These are phyloP conservation scores for Parachaetomium inaequale DNA, from an alignment of 495 filamentous ascomycete species.

Conservation along the genomic window DNA sequence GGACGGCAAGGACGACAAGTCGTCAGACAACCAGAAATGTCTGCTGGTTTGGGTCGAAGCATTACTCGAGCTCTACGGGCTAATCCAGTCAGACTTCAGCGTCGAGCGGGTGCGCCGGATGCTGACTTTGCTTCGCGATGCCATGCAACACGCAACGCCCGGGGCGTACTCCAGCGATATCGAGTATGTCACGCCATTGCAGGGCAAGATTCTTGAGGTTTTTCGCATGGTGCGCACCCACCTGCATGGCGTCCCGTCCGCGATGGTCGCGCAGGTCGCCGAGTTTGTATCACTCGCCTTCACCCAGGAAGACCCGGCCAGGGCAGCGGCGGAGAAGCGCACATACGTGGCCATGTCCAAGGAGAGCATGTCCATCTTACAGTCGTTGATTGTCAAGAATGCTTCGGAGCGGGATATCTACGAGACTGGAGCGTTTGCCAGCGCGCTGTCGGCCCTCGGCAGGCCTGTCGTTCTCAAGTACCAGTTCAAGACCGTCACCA, in stretches of 20 bases:
- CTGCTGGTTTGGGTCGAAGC: slow-evolving; percentile 73
- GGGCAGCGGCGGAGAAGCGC: slow-evolving; percentile 46
- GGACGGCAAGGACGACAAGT: slow-evolving; percentile 42
- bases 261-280: slow-evolving; percentile 63
- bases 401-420: slow-evolving; percentile 64
- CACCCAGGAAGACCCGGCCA: slow-evolving; percentile 31
- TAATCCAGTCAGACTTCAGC: slow-evolving; percentile 64
- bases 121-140: slow-evolving; percentile 57
- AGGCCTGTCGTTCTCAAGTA: slow-evolving; percentile 74
- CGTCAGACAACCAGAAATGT: slow-evolving; percentile 68
- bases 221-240: slow-evolving; percentile 70
- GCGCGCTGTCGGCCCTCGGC: slow-evolving; percentile 59
- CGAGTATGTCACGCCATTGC: slow-evolving; percentile 77
- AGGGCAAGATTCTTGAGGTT: slow-evolving; percentile 67
- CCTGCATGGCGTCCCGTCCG: slow-evolving; percentile 59
- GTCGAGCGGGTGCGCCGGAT: slow-evolving; percentile 58
- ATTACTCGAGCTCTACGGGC: slow-evolving; percentile 72
- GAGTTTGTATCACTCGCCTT: slow-evolving; percentile 69
- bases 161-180: slow-evolving; percentile 76
- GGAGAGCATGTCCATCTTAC: slow-evolving; percentile 64
- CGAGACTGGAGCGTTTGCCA: slow-evolving; percentile 55
- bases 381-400: slow-evolving; percentile 60
- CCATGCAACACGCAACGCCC: slow-evolving; percentile 58
- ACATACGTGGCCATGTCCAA: slow-evolving; percentile 87
- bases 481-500: slow-evolving; percentile 52